Evolutionary conservation across 345 rosid genomes (phyloP), one percentile per base, ranked within the genome.

Genomic region (Garcia nutans): DNA sequence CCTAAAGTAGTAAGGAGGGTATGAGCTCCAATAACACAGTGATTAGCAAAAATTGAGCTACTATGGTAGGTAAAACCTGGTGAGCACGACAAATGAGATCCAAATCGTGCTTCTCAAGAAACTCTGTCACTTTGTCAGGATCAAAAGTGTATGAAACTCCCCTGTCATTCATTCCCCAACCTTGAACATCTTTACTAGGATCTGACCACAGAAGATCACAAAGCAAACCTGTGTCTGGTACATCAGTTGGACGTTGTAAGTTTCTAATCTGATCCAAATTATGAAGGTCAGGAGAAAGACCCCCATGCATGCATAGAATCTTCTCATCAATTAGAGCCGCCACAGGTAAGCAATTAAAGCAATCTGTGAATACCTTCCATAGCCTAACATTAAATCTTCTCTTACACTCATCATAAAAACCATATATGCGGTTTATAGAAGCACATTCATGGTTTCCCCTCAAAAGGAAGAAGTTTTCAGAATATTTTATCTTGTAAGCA

Each of bases 381-480:
- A 92, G 72, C 79, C 89, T 81, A 59, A 90, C 91, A 82, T 89
- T 89, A 75, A 89, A 92, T 77, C 97, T 86, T 78, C 96, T 84
- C 79, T 92, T 92, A 70, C 93, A 90, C 83, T 92, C 98, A 20
- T 92, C 97, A 5, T 86, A 94, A 41, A 94, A 94, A 33, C 98
- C 98, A 49, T 94, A 94, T 70, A 94, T 86, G 23, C 93, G 93
- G 78, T 92, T 94, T 44, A 92, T 85, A 3, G 97, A 89, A 8
- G 95, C 94, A 77, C 98, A 89, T 77, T 92, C 97, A 28, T 92
- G 98, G 87, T 94, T 94, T 78, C 98, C 97, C 80, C 97, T 83
- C 69, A 94, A 78, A 52, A 94, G 93, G 71, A 91, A 92, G 76
- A 94, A 87, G 81, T 89, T 92, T 55, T 87, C 87, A 26, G 98